A percentile compares a stretch with the other conserved stretches of the same genome.
Conservation (phyloP, 225 moss, liverwort and hornwort genomes). For the Polytrichum formosum region DNA sequence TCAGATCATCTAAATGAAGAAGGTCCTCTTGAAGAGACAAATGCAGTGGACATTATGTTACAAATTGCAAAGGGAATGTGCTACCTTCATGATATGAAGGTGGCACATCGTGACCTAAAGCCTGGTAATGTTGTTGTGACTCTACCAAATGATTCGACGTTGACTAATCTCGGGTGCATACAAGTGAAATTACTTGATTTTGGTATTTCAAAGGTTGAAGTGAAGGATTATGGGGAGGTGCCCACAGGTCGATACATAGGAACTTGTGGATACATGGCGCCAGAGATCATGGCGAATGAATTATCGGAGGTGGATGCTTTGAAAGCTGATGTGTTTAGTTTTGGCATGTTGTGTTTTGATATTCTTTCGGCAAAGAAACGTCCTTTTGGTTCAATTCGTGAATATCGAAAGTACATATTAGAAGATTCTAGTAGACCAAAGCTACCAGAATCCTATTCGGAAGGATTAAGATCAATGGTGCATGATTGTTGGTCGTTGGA, state of each 20-base stretch:
- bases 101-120: constrained; percentile 32
- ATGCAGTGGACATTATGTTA: constrained; percentile 32
- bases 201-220: constrained; percentile 26
- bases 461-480: constrained; percentile 22
- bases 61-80: constrained; percentile 47
- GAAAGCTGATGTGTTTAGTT: constrained; percentile 44
- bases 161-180: not conserved
- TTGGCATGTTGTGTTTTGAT: constrained; percentile 24
- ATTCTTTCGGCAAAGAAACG: constrained; percentile 27
- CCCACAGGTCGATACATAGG: not conserved
- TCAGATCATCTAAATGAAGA: too few species aligned
- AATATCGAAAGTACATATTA: constrained; percentile 13
- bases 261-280: constrained; percentile 10
- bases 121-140: constrained; percentile 29
- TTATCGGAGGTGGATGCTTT: not conserved
- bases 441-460: constrained; percentile 16
- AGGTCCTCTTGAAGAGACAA: too few species aligned
- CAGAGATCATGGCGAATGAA: constrained; percentile 11
- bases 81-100: constrained; percentile 36
- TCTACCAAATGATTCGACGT: not conserved
- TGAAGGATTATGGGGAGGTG: not conserved
- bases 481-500: constrained; percentile 34
- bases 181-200: constrained; percentile 34
- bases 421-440: constrained; percentile 16
- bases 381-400: constrained; percentile 5